Evolutionary conservation across 306 rosid genomes (phyloP), one percentile per base, ranked within the genome.

Genomic region (Corylus americana): DNA sequence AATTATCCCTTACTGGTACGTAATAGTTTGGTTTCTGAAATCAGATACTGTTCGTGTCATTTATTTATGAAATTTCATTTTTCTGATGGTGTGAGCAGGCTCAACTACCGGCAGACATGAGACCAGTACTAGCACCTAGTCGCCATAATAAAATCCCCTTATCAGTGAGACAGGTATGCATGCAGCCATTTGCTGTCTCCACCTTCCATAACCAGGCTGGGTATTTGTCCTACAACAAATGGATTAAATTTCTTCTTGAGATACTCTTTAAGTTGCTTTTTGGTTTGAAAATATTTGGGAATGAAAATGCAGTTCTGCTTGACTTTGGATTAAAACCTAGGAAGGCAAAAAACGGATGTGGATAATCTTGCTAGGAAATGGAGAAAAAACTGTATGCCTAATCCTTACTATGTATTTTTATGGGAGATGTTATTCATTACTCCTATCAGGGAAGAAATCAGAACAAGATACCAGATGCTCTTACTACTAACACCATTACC

Each of bases 111-210:
- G 77, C 85, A 53, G 94, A 95, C 64, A 93, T 91, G 99, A 89
- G 96, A 87, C 99, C 98, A 22, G 87, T 57, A 72, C 83, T 90
- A 86, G 92, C 91, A 55, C 79, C 93, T 63, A 84, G 89, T 85
- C 86, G 71, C 79, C 97, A 89, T 78, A 93, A 88, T 83, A 95
- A 92, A 89, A 85, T 95, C 79, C 94, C 97, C 77, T 64, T 83
- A 72, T 83, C 97, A 31, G 93, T 86, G 79, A 93, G 99, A 90
- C 99, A 95, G 99, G 99, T 93, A 91, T 81, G 90, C 25, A 91
- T 81, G 90, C 25, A 59, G 39, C 14, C 35, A 68, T 73, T 53
- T 88, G 39, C 51, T 31, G 20, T 78, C 73, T 57, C 74, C 75
- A 25, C 74, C 50, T 54, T 50, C 25, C 53, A 20, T 42, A 67